Evolutionary conservation across 768 basidiomycete species (phyloP), one percentile per base, ranked within the genome.

Genomic region (Lyophyllum atratum): DNA sequence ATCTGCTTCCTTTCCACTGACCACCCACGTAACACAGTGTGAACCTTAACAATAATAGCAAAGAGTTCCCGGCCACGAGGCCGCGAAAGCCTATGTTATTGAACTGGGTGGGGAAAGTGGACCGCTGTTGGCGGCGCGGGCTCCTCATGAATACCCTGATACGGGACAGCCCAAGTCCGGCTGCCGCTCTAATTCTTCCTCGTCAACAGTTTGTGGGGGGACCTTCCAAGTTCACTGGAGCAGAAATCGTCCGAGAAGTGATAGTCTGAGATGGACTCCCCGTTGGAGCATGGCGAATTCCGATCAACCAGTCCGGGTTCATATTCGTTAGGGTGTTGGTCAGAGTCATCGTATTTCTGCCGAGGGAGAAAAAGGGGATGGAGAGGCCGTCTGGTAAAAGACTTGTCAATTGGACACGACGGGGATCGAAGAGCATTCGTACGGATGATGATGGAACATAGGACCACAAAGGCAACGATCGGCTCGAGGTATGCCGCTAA

Each of bases 361-460:
- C 28, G 14, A 63, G 57, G 5, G 64, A 62, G 49, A 63, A 65
- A 48, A 65, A 65, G 37, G 58, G 63, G 10, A 64, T 61, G 28
- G 63, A 64, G 2, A 64, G 55, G 1, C 63, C 10, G 64, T 64
- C 63, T 64, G 49, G 14, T 39, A 25, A 19, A 50, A 43, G 14
- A 11, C 40, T 46, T 51, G 37, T 52, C 25, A 21, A 21, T 47
- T 22, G 55, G 46, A n/a, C 12, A 1, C 26, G 19, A 26, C 10
- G 42, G 22, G n/a, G 40, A 49, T 6, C 11, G 26, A 37, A 58
- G 15, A 24, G 25, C 34, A 24, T 56, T 69, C 87, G 64, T 70
- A 92, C 91, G 92, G 52, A 86, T 81, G 63, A 96, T 73, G 64
- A 97, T 93, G 2, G 94, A 97, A 4, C 85, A 80, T 1, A 98